These are phyloP conservation scores for Suhomyces pyralidae DNA, from an alignment of 805 yeast species.

Conservation along the genomic window DNA sequence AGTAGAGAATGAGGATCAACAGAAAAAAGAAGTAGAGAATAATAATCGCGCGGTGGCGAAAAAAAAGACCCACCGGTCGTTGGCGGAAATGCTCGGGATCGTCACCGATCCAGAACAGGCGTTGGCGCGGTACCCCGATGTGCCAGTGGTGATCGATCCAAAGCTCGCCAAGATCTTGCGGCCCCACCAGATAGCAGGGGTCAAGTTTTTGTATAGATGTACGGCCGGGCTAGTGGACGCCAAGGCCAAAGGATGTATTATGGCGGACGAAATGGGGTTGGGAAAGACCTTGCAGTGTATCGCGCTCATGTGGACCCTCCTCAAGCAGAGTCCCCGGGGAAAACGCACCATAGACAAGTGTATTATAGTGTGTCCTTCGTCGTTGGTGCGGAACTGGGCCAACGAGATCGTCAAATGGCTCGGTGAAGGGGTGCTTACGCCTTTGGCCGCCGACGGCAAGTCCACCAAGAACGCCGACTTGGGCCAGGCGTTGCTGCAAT, in stretches of 20 bases:
- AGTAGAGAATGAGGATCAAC: not conserved
- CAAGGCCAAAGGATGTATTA: slow-evolving; percentile 89
- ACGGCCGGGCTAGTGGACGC: slow-evolving; percentile 83
- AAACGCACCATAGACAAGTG: slow-evolving; percentile 82
- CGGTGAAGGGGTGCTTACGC: slow-evolving; percentile 85
- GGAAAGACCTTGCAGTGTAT: slow-evolving; percentile 91
- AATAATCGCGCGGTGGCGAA: not conserved
- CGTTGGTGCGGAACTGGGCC: slow-evolving; percentile 94
- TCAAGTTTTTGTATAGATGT: slow-evolving; percentile 83
- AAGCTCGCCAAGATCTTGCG: slow-evolving; percentile 75
- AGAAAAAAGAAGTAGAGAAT: too few relatives aligned
- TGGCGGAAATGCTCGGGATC: slow-evolving; percentile 81
- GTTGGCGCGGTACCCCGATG: slow-evolving; percentile 64
- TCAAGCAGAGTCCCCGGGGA: slow-evolving; percentile 85
- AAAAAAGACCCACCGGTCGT: slow-evolving; percentile 54
- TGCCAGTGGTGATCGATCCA: slow-evolving; percentile 96
- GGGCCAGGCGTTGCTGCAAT: slow-evolving; percentile 62
- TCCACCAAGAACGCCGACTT: slow-evolving; percentile 69
- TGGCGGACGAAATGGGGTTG: slow-evolving; percentile 98
- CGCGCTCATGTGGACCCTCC: slow-evolving; percentile 86
- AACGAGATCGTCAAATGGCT: slow-evolving; percentile 93
- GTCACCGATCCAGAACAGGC: slow-evolving; percentile 48
- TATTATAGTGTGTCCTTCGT: slow-evolving; percentile 92
- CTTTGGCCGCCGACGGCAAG: slow-evolving; percentile 91
- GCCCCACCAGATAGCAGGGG: slow-evolving; percentile 97